Conservation (phyloP, 495 filamentous ascomycete genomes). For the Margaritispora aquatica region DNA sequence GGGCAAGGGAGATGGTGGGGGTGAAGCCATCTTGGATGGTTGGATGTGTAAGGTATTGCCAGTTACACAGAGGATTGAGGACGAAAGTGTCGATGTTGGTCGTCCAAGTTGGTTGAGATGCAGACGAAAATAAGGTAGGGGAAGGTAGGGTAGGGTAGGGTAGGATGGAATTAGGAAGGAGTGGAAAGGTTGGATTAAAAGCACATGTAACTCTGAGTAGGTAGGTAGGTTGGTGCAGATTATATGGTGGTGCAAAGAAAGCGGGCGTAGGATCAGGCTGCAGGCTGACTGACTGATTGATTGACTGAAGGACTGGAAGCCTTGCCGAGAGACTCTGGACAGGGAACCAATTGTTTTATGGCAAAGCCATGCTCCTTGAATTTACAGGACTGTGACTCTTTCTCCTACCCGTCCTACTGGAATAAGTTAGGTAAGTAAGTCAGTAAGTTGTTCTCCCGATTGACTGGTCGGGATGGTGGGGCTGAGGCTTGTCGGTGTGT, state of each 20-base stretch:
- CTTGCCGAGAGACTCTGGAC: neutral
- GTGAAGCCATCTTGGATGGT: neutral
- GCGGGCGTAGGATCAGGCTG: neutral
- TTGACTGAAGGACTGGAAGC: neutral
- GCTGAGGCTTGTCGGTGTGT: neutral
- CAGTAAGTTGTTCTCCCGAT: too few relatives aligned
- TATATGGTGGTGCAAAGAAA: neutral
- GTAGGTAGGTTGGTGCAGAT: too few relatives aligned
- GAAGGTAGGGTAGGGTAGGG: too few relatives aligned
- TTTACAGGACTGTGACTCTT: neutral
- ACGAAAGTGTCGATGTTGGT: neutral
- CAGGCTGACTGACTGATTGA: neutral
- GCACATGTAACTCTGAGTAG: too few relatives aligned
- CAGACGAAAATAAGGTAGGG: neutral
- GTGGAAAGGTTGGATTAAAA: too few relatives aligned
- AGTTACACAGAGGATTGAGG: neutral
- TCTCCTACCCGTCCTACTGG: too few relatives aligned
- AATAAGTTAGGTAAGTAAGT: too few relatives aligned
- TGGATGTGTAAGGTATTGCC: neutral
- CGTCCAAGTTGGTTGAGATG: too few relatives aligned
- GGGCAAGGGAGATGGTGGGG: neutral
- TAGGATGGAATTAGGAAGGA: too few relatives aligned
- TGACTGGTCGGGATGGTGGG: too few relatives aligned
- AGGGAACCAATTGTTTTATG: neutral
- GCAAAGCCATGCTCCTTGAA: neutral